phyloP scores from a whole-genome alignment of 805 yeast species.

The Ogataea populi-albae region DNA sequence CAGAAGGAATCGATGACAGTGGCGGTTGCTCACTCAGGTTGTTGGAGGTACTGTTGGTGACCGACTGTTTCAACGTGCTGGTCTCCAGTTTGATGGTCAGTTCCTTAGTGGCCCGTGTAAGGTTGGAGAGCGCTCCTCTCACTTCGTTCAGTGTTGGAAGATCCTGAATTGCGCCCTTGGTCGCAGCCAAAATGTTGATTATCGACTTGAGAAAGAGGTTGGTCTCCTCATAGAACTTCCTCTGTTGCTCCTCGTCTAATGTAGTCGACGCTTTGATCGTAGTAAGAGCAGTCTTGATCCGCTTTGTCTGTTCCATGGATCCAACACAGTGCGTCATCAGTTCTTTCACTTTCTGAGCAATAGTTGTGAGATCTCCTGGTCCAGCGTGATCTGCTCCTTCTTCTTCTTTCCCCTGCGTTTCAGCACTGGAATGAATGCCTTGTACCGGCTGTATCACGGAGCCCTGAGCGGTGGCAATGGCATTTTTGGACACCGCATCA shows the following conservation, averaged over 20 bases:
- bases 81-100: conserved; percentile 81
- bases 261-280: conserved; percentile 37
- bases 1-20: conserved; percentile 35
- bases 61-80: conserved; percentile 43
- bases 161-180: conserved; percentile 78
- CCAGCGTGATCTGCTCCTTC: conserved; percentile 1
- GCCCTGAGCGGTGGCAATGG: conserved; percentile 48
- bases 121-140: conserved; percentile 71
- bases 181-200: conserved; percentile 77
- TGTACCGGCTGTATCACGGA: conserved; percentile 27
- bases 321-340: conserved; percentile 71
- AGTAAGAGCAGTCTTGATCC: conserved; percentile 54
- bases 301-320: conserved; percentile 78
- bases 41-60: conserved; percentile 20
- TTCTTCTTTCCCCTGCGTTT: not conserved
- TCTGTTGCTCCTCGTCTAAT: conserved; percentile 47
- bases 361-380: conserved; percentile 20
- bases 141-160: conserved; percentile 77
- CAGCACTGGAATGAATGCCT: conserved; percentile 20
- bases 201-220: conserved; percentile 79
- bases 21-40: conserved; percentile 33
- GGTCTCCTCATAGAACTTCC: conserved; percentile 79
- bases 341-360: conserved; percentile 69
- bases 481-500: conserved; percentile 62
- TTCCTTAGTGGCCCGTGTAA: conserved; percentile 89